Base-by-base conservation (phyloP, 176 grass and related monocot genomes). In the Cymbopogon citratus region DNA sequence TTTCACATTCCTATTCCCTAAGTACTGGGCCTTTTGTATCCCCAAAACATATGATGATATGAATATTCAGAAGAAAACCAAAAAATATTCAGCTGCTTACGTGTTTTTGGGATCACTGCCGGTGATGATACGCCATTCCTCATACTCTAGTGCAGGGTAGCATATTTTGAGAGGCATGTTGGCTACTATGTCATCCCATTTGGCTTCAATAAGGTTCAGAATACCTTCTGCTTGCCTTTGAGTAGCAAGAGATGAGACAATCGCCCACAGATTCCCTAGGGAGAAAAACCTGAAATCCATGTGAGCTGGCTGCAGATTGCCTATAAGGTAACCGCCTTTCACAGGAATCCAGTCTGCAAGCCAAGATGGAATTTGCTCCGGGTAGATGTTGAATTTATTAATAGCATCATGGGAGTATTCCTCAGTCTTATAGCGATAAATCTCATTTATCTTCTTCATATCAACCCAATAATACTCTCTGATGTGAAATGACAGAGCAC, bases 261-360 rank as follows among this genome's bases (percentile, higher is more conserved):
- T 91, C 19, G 93, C 83, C 96, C 96, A 99, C 63, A 95, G 74
- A 90, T 99, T 99, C 60, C 96, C 96, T 40, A 99, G 87, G 77
- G 92, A 89, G 52, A 99, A 99, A 78, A 99, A 99, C 83, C 96
- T 95, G 83, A 99, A 99, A 87, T 99, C 96, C 93, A 99, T 99
- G 80, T 99, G 96, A 46, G 91, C 87, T 74, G 93, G 93, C 79
- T 95, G 96, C 72, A 99, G 80, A 64, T 97, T 97, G 39, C 91
- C 94, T 73, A 91, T 91, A 63, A 97, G 85, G 75, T 97, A 97
- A 68, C 94, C 94, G 29, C 94, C 94, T 87, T 89, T 97, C 52
- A 91, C 87, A 69, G 91, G 94, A 91, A 93, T 84, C 94, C 94
- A 97, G 60, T 97, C 89, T 12, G 87, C 88, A 62, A 97, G 86